Conservation (phyloP, 2,329 filamentous ascomycete species). For the Bisporella sp. region DNA sequence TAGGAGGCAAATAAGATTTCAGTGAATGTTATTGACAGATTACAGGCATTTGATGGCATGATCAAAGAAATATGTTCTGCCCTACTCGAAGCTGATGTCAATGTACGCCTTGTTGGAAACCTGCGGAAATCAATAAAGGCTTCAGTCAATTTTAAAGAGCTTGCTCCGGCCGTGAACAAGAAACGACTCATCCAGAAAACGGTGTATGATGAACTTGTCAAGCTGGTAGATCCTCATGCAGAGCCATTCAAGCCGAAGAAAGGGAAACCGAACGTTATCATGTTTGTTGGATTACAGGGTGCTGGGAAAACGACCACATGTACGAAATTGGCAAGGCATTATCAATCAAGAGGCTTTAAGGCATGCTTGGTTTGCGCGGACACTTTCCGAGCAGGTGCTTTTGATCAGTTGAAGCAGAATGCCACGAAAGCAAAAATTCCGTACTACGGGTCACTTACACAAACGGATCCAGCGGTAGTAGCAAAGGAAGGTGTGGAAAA, state of each 20-base stretch:
- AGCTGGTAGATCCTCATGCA: constrained; percentile 90
- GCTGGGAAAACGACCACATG: constrained; percentile 97
- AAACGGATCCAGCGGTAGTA: constrained; percentile 91
- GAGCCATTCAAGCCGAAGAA: constrained; percentile 97
- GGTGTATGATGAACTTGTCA: constrained; percentile 94
- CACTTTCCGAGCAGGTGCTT: constrained; percentile 96
- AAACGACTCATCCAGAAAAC: constrained; percentile 97
- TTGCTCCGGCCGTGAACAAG: constrained; percentile 90
- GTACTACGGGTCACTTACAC: constrained; percentile 93
- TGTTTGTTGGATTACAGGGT: constrained; percentile 98
- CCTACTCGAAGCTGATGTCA: constrained; percentile 94
- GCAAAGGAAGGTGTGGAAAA: constrained; percentile 95
- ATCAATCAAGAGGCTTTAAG: constrained; percentile 88
- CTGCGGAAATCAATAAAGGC: constrained; percentile 89
- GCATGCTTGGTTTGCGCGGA: constrained; percentile 93
- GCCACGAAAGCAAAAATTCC: constrained; percentile 98
- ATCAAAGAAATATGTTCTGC: constrained; percentile 96
- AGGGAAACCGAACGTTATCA: constrained; percentile 92
- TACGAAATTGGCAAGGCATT: constrained; percentile 93
- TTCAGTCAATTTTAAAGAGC: constrained; percentile 89
- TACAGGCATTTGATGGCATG: constrained; percentile 90
- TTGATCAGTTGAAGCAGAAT: constrained; percentile 98
- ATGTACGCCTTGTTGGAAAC: constrained; percentile 84
- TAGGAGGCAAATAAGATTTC: constrained; percentile 26
- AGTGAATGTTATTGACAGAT: constrained; percentile 29